A percentile compares a stretch with the other conserved stretches of the same genome.
These are phyloP conservation scores for Ilex asprella DNA, from an alignment of 257 asterid species.

Conservation along the genomic window DNA sequence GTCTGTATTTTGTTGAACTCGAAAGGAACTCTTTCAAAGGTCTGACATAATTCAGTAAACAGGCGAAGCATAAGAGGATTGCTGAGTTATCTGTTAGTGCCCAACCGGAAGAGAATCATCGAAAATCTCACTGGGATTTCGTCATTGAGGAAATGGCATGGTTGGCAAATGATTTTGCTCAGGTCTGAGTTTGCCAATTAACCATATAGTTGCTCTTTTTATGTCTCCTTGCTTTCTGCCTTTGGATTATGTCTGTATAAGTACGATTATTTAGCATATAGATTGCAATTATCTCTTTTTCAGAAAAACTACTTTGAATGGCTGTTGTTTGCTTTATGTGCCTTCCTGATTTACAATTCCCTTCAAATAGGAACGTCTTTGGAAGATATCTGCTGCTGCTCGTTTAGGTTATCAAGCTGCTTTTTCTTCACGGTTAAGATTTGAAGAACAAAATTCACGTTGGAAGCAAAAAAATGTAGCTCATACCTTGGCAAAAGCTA, in stretches of 20 bases:
- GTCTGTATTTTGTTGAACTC: not conserved
- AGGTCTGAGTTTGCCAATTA: slow-evolving; percentile 42
- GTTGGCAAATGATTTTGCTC: slow-evolving; percentile 98
- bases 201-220: slow-evolving; percentile 1
- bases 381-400: slow-evolving; percentile 76
- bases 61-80: slow-evolving; percentile 84
- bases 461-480: slow-evolving; percentile 60
- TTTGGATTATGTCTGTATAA: not conserved
- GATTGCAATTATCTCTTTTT: not conserved
- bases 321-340: not conserved
- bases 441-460: slow-evolving; percentile 29
- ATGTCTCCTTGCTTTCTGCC: slow-evolving; percentile 5
- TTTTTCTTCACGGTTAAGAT: slow-evolving; percentile 37
- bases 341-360: not conserved
- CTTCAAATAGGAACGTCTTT: slow-evolving; percentile 69
- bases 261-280: not conserved
- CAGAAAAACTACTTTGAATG: not conserved
- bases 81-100: slow-evolving; percentile 48
- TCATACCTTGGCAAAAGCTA: slow-evolving; percentile 57
- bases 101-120: slow-evolving; percentile 29
- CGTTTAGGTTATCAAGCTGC: slow-evolving; percentile 55
- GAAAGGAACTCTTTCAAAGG: slow-evolving; percentile 15
- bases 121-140: slow-evolving; percentile 80
- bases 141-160: slow-evolving; percentile 97
- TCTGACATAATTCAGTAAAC: slow-evolving; percentile 37